These are phyloP conservation scores for Verticillium tricorpus DNA, from an alignment of 2,329 filamentous ascomycete genomes.

Conservation along the genomic window DNA sequence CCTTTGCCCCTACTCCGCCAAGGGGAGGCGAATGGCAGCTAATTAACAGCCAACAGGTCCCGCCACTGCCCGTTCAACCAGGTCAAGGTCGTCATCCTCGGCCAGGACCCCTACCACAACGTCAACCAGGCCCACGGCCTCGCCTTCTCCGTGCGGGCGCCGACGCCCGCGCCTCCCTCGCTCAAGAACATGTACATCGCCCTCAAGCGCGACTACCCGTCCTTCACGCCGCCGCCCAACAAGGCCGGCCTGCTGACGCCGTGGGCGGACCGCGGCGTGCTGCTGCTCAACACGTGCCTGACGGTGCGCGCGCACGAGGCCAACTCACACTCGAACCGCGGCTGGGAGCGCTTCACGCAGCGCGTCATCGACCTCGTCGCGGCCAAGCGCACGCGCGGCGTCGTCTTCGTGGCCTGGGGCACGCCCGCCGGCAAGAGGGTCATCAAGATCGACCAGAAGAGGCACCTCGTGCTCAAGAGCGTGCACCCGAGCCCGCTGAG, in stretches of 20 bases:
- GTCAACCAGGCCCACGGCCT: slow-evolving; percentile 92
- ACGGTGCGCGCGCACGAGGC: slow-evolving; percentile 88
- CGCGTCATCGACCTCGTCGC: slow-evolving; percentile 85
- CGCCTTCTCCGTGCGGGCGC: slow-evolving; percentile 89
- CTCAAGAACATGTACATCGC: slow-evolving; percentile 91
- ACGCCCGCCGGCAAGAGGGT: slow-evolving; percentile 78
- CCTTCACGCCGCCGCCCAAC: slow-evolving; percentile 70
- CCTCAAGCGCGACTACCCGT: slow-evolving; percentile 82
- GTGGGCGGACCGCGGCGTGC: slow-evolving; percentile 89
- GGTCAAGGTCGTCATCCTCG: slow-evolving; percentile 89
- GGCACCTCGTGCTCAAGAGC: slow-evolving; percentile 78
- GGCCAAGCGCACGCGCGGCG: slow-evolving; percentile 69
- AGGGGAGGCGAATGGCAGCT: too few species aligned
- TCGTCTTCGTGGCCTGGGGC: slow-evolving; percentile 96
- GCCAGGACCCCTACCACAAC: slow-evolving; percentile 97
- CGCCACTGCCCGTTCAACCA: slow-evolving; percentile 83
- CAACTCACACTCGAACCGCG: slow-evolving; percentile 77
- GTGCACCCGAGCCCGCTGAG: slow-evolving; percentile 94
- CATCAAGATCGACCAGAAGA: slow-evolving; percentile 63
- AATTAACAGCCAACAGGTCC: slow-evolving; percentile 58
- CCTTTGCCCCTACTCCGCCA: neutral
- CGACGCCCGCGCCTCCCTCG: slow-evolving; percentile 82
- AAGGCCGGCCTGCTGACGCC: slow-evolving; percentile 80
- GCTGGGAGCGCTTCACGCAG: slow-evolving; percentile 93
- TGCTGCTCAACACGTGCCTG: slow-evolving; percentile 91